Evolutionary conservation across 2,329 filamentous ascomycete species (phyloP), one percentile per base, ranked within the genome.

Genomic region (Coniochaeta sp.): DNA sequence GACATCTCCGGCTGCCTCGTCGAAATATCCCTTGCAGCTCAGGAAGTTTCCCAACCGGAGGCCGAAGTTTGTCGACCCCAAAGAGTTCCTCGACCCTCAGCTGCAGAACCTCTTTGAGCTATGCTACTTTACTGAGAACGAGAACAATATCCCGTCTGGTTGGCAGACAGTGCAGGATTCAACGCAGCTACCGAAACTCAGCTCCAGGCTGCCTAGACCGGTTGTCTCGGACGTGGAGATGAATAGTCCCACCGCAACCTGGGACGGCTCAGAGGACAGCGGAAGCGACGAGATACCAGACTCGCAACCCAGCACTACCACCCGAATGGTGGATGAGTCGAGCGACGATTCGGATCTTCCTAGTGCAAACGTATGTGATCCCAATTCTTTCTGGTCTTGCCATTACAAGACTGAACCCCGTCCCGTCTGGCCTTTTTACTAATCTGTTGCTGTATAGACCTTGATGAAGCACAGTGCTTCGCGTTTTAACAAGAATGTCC

Each of bases 101-200:
- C 78, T 90, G 42, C 88, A 87, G 68, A 87, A 85, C 60, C 76
- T 97, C 17, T 98, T 98, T 69, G 85, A 89, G 16, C 75, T 96
- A 65, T 86, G 86, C 69, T 89, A 89, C 68, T 85, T 88, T 62
- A 72, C 76, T 24, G 81, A 82, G 58, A 73, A 75, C 1, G 81
- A 81, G 24, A 82, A 86, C 26, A 73, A 80, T 22, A 78, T 96
- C 12, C 88, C 90, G 0, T 87, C 85, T 3, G 90, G 89, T 0
- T 93, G 87, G 83, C 83, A 83, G 24, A 76, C 75, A 2, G 74
- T 89, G 2, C 81, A 86, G 17, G 81, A 87, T 19, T 79, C 79
- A 30, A 84, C 82, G 63, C 70, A 78, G 1, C 86, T 86, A 58
- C 83, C 85, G 1, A 81, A 77, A 57, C 74, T 81, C 50, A 75